Base-by-base conservation (phyloP, 2,329 filamentous ascomycete species). In the Fusarium setosum region DNA sequence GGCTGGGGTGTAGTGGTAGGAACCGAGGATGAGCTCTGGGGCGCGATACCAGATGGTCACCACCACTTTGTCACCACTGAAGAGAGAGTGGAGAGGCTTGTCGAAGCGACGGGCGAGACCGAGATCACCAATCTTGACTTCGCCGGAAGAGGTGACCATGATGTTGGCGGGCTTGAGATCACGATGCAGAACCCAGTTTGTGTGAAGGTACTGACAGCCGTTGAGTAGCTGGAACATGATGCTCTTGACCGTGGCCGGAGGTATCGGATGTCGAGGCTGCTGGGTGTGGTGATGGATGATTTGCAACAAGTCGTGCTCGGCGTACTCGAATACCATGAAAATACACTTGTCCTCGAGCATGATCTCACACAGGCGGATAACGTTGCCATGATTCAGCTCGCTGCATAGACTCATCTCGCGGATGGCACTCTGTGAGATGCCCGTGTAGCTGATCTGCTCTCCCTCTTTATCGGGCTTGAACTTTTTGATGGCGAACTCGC, bases 381-480 rank as follows among this genome's bases (percentile, higher is more conserved):
- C 90, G 75, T 98, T 98, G 56, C 88, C 83, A 77, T 99, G 94
- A 59, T 87, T 89, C 23, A 99, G 85, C 76, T 99, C 96, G 34
- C 93, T 96, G 80, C 96, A 99, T 1, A 99, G 84, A 15, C 95
- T 93, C 94, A 99, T 99, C 79, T 99, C 96, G 52, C 96, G 92
- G 67, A 97, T 93, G 5, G 96, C 96, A 13, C 94, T 97, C 78
- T 99, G 96, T 1, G 96, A 98, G 67, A 99, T 97, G 63, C 96
- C 96, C 0, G 96, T 98, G 79, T 99, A 99, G 72, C 96, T 92
- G 44, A 97, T 83, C 72, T 92, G 88, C 78, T 99, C 96, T 57
- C 96, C 96, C 80, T 99, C 96, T 81, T 98, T 99, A 79, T 99
- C 96, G 8, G 94, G 94, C 83, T 97, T 97, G 87, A 97, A 97